These are phyloP conservation scores for Tolypocladium tundrense DNA, from an alignment of 2,329 filamentous ascomycete species.

Conservation along the genomic window DNA sequence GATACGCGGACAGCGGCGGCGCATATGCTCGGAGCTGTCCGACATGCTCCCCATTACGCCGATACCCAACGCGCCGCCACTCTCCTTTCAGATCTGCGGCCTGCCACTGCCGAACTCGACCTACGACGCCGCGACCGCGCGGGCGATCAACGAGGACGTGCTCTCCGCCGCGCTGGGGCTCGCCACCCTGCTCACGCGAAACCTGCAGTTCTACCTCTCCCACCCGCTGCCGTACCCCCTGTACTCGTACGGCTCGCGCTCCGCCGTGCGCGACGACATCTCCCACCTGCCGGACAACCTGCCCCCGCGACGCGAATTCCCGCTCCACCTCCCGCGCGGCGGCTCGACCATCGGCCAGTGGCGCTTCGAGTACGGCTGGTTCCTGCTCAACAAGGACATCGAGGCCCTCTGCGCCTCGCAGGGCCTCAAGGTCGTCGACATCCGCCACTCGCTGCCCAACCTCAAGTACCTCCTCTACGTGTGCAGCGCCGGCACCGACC, in stretches of 20 bases:
- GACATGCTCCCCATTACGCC: constrained; percentile 75
- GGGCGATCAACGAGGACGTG: constrained; percentile 51
- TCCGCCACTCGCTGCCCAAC: constrained; percentile 86
- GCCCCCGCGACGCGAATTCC: constrained; percentile 57
- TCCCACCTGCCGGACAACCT: constrained; percentile 39
- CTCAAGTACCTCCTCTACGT: constrained; percentile 88
- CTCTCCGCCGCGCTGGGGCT: constrained; percentile 75
- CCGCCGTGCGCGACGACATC: constrained; percentile 67
- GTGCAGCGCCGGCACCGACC: constrained; percentile 64
- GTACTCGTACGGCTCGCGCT: constrained; percentile 60
- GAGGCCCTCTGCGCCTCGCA: constrained; percentile 57
- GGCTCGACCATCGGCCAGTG: constrained; percentile 63
- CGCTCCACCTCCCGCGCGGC: constrained; percentile 57
- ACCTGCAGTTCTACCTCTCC: constrained; percentile 73
- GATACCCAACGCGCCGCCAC: constrained; percentile 39
- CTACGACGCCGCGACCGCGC: constrained; percentile 45
- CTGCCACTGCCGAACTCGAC: constrained; percentile 71
- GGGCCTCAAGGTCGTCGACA: constrained; percentile 73
- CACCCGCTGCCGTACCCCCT: constrained; percentile 75
- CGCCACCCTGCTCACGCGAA: constrained; percentile 62
- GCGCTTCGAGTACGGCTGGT: constrained; percentile 92
- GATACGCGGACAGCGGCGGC: constrained; percentile 75
- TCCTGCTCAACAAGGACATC: constrained; percentile 93
- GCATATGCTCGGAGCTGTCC: constrained; percentile 76
- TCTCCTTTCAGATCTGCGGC: constrained; percentile 76